Evolutionary conservation across 352 stramenopile genomes (phyloP).

Genomic region (Globisporangium megalacanthum): DNA sequence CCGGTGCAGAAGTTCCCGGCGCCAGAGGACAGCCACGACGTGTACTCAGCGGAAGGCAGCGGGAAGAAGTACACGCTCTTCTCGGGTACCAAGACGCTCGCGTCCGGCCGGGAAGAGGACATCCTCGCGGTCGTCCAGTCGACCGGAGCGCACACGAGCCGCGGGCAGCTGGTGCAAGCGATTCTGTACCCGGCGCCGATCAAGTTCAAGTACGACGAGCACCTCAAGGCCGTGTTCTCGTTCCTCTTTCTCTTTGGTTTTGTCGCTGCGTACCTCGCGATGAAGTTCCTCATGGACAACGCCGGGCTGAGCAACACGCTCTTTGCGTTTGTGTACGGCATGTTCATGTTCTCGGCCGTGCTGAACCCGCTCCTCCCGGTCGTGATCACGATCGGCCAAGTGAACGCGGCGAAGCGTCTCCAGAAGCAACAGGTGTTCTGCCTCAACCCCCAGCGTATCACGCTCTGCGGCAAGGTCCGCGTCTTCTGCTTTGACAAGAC

Average conservation of each 20-base stretch:
- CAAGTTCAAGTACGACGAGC: constrained; percentile 90
- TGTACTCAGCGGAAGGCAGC: constrained; percentile 43
- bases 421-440: constrained; percentile 70
- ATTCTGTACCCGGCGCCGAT: constrained; percentile 84
- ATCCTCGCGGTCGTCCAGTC: constrained; percentile 75
- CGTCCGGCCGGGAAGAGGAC: constrained; percentile 51
- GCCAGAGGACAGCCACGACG: constrained; percentile 37
- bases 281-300: constrained; percentile 67
- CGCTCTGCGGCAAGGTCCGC: constrained; percentile 87
- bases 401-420: constrained; percentile 80
- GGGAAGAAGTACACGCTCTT: constrained; percentile 88
- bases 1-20: constrained; percentile 82
- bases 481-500: constrained; percentile 93
- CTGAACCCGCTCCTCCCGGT: constrained; percentile 85
- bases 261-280: constrained; percentile 62
- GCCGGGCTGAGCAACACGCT: constrained; percentile 66
- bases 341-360: constrained; percentile 78
- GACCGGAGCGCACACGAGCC: constrained; percentile 80
- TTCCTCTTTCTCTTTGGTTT: constrained; percentile 81
- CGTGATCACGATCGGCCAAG: constrained; percentile 85
- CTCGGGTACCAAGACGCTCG: constrained; percentile 74
- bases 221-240: constrained; percentile 77
- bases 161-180: constrained; percentile 79
- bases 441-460: constrained; percentile 79
- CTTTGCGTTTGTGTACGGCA: constrained; percentile 63